Percentiles rank a stretch among this genome's conserved stretches.
phyloP scores from a whole-genome alignment of 495 filamentous ascomycete species.

The Penicillium goetzii region DNA sequence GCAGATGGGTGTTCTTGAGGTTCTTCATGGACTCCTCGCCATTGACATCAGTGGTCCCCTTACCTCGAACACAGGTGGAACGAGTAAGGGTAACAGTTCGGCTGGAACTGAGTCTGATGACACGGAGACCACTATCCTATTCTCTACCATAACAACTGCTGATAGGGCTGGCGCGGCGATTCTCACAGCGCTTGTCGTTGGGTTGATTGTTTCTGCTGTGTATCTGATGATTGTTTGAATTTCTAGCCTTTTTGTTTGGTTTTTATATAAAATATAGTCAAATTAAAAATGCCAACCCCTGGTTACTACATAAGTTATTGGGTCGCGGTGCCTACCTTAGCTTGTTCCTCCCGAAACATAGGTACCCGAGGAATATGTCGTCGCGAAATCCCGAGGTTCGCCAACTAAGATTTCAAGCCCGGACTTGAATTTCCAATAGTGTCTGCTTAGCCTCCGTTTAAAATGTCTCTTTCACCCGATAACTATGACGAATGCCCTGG shows the following conservation, averaged over 20 bases:
- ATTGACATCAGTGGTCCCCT: slow-evolving; percentile 53
- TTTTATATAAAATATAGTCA: not conserved
- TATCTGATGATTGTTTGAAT: slow-evolving; percentile 22
- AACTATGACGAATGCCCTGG: not conserved
- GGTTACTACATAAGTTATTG: too few species aligned
- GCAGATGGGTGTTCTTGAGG: slow-evolving; percentile 72
- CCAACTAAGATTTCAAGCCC: too few species aligned
- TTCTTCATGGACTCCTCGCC: slow-evolving; percentile 66
- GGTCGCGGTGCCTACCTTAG: too few species aligned
- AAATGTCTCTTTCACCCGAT: not conserved
- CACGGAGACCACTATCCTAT: slow-evolving; percentile 15
- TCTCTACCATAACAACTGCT: slow-evolving; percentile 28
- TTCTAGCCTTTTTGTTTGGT: not conserved
- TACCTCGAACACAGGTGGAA: slow-evolving; percentile 70
- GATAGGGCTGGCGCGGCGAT: slow-evolving; percentile 41
- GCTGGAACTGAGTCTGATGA: slow-evolving; percentile 52
- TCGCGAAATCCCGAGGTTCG: too few species aligned
- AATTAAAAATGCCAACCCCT: too few species aligned
- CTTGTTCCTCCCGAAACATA: too few species aligned
- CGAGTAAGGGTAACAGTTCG: slow-evolving; percentile 69
- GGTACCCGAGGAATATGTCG: too few species aligned
- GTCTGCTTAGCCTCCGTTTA: too few species aligned
- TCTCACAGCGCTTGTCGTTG: slow-evolving; percentile 32
- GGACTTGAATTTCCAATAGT: too few species aligned
- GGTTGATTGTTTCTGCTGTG: slow-evolving; percentile 12